Percentiles rank a stretch among this genome's conserved stretches.
Conservation (phyloP, 75 land plant genomes). For the Gnetum montanum region DNA sequence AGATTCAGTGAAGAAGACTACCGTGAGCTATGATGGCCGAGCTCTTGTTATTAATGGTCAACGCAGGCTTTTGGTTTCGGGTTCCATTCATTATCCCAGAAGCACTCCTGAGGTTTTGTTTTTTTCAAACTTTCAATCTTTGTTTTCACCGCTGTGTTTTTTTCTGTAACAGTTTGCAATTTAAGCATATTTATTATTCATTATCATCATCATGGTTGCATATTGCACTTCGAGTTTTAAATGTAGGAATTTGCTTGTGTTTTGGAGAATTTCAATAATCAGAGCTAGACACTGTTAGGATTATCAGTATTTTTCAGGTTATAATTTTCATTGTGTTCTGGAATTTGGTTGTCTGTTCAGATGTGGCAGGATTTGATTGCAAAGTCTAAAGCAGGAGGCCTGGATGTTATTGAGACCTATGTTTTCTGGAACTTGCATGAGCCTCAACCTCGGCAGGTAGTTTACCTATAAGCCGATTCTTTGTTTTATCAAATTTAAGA, state of each 20-base stretch:
- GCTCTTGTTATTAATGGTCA: constrained; percentile 20
- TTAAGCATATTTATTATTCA: no score
- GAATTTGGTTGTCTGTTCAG: neutral
- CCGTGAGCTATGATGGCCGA: constrained; percentile 14
- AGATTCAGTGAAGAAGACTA: constrained; percentile 1
- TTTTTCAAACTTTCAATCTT: neutral
- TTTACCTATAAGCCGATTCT: no score
- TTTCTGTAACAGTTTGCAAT: no score
- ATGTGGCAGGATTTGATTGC: constrained; percentile 29
- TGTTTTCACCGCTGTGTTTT: no score
- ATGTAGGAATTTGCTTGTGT: no score
- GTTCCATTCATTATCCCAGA: constrained; percentile 27
- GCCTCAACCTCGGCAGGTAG: constrained; percentile 16
- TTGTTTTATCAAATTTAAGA: neutral
- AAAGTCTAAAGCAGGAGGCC: constrained; percentile 23
- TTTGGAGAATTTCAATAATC: no score
- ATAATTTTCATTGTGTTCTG: neutral
- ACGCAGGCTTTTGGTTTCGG: constrained; percentile 17
- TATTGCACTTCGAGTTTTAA: no score
- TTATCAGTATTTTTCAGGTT: no score
- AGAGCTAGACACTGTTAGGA: no score
- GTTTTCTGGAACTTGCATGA: constrained; percentile 32
- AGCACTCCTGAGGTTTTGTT: constrained; percentile 21
- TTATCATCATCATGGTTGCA: no score
- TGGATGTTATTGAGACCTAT: constrained; percentile 25